Conservation (phyloP, 139 green algal genomes). For the Picochlorum sp. region DNA sequence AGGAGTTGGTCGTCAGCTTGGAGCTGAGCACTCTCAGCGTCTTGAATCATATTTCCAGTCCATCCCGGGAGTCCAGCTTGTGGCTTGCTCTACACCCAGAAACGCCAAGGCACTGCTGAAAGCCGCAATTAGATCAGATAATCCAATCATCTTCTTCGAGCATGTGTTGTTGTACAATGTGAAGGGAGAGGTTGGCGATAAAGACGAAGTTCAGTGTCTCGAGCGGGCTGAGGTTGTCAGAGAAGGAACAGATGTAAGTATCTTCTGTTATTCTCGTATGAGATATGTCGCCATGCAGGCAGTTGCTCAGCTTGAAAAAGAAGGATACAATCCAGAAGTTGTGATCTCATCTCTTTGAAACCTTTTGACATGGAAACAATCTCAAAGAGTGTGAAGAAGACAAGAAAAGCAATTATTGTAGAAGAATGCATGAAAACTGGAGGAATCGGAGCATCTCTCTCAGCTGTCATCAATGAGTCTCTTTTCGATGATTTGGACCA, state of each 20-base stretch:
- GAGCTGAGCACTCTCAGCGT: constrained; percentile 91
- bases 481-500: constrained; percentile 93
- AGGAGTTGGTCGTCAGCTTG: constrained; percentile 87
- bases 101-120: constrained; percentile 94
- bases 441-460: constrained; percentile 87
- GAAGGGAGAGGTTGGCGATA: constrained; percentile 57
- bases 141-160: constrained; percentile 94
- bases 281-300: constrained; percentile 84
- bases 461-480: constrained; percentile 84
- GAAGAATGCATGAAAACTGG: constrained; percentile 98
- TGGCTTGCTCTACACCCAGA: constrained; percentile 73
- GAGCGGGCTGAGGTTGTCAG: constrained; percentile 75
- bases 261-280: constrained; percentile 96
- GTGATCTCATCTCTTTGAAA: constrained; percentile 94
- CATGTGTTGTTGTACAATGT: constrained; percentile 96
- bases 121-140: constrained; percentile 64
- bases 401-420: constrained; percentile 79
- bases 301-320: constrained; percentile 48
- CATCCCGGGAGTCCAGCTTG: constrained; percentile 91
- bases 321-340: constrained; percentile 86
- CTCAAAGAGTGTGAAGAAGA: constrained; percentile 78
- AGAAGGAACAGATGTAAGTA: constrained; percentile 75
- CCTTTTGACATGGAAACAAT: constrained; percentile 96
- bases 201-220: constrained; percentile 68
- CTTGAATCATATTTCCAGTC: constrained; percentile 96